These are phyloP conservation scores for Tricholoma saponaceum DNA, from an alignment of 768 basidiomycete species.

Conservation along the genomic window DNA sequence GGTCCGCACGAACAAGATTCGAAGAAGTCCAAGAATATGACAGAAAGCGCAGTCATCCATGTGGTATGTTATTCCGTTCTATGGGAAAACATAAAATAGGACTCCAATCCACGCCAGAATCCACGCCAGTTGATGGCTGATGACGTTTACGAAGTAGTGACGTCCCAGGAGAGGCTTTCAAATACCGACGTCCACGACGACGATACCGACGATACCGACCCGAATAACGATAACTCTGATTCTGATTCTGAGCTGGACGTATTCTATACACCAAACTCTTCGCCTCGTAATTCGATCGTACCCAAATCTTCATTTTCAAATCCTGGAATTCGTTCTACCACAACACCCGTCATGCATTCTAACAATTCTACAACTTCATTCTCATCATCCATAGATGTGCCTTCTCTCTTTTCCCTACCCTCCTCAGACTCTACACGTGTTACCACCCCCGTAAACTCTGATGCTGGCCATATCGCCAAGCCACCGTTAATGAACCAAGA, in stretches of 20 bases:
- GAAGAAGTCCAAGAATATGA: not conserved
- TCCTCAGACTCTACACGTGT: slow-evolving; percentile 33
- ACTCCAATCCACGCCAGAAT: not conserved
- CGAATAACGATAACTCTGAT: slow-evolving; percentile 19
- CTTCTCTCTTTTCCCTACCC: slow-evolving; percentile 36
- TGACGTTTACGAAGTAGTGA: not conserved
- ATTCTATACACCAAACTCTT: slow-evolving; percentile 61
- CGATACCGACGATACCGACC: slow-evolving; percentile 9
- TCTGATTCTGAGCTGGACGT: slow-evolving; percentile 39
- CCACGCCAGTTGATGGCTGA: not conserved
- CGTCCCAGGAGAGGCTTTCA: not conserved
- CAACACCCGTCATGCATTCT: slow-evolving; percentile 15
- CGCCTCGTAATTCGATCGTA: slow-evolving; percentile 44
- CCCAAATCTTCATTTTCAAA: slow-evolving; percentile 24
- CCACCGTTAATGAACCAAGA: slow-evolving; percentile 23
- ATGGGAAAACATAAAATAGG: not conserved
- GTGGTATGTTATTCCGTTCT: not conserved
- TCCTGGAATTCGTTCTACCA: slow-evolving; percentile 19
- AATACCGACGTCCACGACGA: slow-evolving; percentile 3
- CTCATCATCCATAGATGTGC: slow-evolving; percentile 35
- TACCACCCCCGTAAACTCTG: slow-evolving; percentile 30
- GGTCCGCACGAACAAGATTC: slow-evolving; percentile 4
- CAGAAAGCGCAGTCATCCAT: not conserved
- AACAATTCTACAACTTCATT: slow-evolving; percentile 31
- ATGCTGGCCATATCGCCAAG: slow-evolving; percentile 21